Evolutionary conservation across 768 basidiomycete genomes (phyloP), one percentile per base, ranked within the genome.

Genomic region (Macrolepiota dolichaula): DNA sequence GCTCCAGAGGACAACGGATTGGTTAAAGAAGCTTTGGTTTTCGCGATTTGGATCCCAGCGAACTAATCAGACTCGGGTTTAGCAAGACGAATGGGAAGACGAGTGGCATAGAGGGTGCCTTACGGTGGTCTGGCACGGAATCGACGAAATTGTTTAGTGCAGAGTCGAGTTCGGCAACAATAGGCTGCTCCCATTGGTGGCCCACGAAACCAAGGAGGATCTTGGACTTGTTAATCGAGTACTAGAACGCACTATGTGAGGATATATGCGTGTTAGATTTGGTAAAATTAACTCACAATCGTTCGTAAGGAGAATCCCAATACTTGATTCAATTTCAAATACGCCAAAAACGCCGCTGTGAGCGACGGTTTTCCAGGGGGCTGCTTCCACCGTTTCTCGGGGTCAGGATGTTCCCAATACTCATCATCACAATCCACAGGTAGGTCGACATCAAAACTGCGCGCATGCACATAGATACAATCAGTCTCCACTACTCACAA

Each of bases 171-270:
- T 89, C 87, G 7, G 86, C 81, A 1, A 91, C 87, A 38, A 87
- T 82, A 59, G 81, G 75, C 55, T 89, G 82, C 60, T 89, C 88
- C 89, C 88, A 91, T 59, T 85, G 63, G 62, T 74, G 59, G 1
- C 85, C 86, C 3, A 82, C 81, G 63, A 86, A 83, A 13, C 88
- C 88, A 4, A 89, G 77, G 1, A 84, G 70, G 7, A 85, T 73
- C 66, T 88, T 88, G 0, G 85, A 85, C 66, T 88, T 89, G 69
- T 89, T 91, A 65, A 92, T 90, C n/a, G 91, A 87, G 69, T 94
- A 95, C 91, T 92, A 57, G 3, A n/a, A 32, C 3, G 37, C 40
- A 42, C 57, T 12, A 10, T 19, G 11, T 29, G 15, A 25, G 37
- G 44, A 11, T 25, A 17, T 1, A 55, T n/a, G 32, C 1, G 12